Base-by-base conservation (phyloP, 2,329 filamentous ascomycete species). In the Tolypocladium ophioglossoides region DNA sequence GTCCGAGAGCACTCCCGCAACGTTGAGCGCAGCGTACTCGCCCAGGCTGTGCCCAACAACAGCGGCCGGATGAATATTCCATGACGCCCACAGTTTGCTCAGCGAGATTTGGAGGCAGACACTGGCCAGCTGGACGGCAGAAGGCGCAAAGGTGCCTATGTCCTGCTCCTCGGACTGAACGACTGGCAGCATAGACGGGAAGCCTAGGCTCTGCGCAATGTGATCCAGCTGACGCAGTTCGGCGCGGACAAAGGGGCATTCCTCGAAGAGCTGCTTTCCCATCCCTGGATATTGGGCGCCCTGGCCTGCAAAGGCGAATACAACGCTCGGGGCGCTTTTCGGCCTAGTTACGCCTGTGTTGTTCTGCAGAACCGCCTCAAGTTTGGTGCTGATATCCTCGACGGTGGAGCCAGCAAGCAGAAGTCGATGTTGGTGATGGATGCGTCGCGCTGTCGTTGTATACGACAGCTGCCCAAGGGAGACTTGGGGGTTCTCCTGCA, bases 21-120 rank as follows among this genome's bases (percentile, higher is more conserved):
- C 74, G 59, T 80, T 71, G 3, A 85, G 72, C 27, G 82, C 82
- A 24, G 82, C 81, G 61, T 84, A 85, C 63, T 85, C 82, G 52
- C 82, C 82, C 32, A 85, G 70, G 59, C 79, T 83, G 60, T 74
- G 73, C 32, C 74, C 74, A 14, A 76, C 57, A 9, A 75, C 72
- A 3, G 65, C 73, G 40, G 72, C 69, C 44, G 74, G 73, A 27
- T 59, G 63, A n/a, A 76, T 55, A 16, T 68, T 70, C 55, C 68
- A 66, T 4, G 64, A 66, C 6, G 56, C 58, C 72, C 71, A 76
- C 16, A 70, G 61, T 35, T 62, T 61, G 11, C 66, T 66, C 8
- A 77, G 61, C 2, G 74, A 70, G n/a, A 72, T 72, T 56, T 77
- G 64, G 14, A 68, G 58, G 47, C 63, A 64, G 24, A 65, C 59